Evolutionary conservation across 768 basidiomycete species (phyloP), one percentile per base, ranked within the genome.

Genomic region (Lentinula aciculospora): DNA sequence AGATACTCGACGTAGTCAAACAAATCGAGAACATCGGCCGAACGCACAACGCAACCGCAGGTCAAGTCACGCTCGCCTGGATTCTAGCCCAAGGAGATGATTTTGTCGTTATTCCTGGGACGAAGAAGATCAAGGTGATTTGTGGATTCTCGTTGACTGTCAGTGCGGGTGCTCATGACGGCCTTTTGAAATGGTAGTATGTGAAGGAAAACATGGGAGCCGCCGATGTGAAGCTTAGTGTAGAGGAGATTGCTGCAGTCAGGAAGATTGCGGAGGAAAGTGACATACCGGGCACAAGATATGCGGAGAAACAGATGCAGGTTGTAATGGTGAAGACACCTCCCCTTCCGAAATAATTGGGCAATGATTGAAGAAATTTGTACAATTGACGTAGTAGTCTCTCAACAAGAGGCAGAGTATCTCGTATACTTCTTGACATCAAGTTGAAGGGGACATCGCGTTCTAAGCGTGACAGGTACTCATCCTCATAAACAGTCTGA

Each of bases 61-160:
- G 76, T n/a, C 81, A 82, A 64, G 67, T 80, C 29, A 62, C 74
- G 1, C 71, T 84, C n/a, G 80, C 80, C 0, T 81, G 76, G 77
- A 66, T 80, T 8, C 68, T 81, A 8, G 72, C 75, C 12, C 75
- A 79, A 62, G 74, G 76, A 8, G 65, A 67, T 17, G 72, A 77
- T 46, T 66, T 80, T 59, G 69, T 76, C 51, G 68, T 76, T 25
- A 78, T 80, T 60, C 78, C 79, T 0, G 78, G 76, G 1, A 76
- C 75, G 3, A 73, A 68, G 57, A 71, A 68, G 25, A 61, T 75
- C 58, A 71, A 69, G 63, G 72, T 72, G 29, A 56, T 23, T 28
- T 45, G 7, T 23, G 29, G 61, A 58, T 2, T 62, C 62, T 55
- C 45, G 37, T 53, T 39, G 37, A 15, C 17, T 39, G 37, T 6